Percentiles rank a stretch among this genome's conserved stretches.
Evolutionary conservation across 108 stramenopile species (phyloP).

Genomic region (Nitzschia sp.): DNA sequence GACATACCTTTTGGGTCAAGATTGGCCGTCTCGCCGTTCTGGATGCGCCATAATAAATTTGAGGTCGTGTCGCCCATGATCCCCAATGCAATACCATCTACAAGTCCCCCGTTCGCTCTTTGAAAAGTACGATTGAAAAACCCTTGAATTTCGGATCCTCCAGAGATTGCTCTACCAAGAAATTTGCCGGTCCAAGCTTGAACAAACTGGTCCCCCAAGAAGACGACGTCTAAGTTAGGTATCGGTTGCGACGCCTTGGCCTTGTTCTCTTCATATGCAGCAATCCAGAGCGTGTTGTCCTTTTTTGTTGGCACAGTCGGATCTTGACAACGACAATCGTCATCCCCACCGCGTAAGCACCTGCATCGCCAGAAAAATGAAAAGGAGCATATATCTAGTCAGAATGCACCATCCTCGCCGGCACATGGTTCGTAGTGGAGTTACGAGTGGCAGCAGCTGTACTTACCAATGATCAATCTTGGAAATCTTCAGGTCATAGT

Average conservation of each 20-base stretch:
- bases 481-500: slow-evolving; percentile 58
- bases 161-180: background rate
- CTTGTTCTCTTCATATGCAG: slow-evolving; percentile 53
- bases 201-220: slow-evolving; percentile 70
- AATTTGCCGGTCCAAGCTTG: slow-evolving; percentile 57
- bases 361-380: background rate
- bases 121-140: slow-evolving; percentile 47
- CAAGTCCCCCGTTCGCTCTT: slow-evolving; percentile 38
- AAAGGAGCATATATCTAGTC: too few species aligned
- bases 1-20: slow-evolving; percentile 20
- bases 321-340: slow-evolving; percentile 58
- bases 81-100: slow-evolving; percentile 67
- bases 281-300: slow-evolving; percentile 39
- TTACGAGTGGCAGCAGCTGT: too few species aligned
- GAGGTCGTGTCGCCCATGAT: slow-evolving; percentile 66
- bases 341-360: slow-evolving; percentile 45
- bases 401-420: too few species aligned
- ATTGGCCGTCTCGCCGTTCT: slow-evolving; percentile 62
- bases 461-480: slow-evolving; percentile 72
- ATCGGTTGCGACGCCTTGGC: slow-evolving; percentile 34
- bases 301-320: slow-evolving; percentile 46
- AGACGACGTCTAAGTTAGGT: slow-evolving; percentile 62
- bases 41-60: slow-evolving; percentile 75
- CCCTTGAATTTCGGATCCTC: slow-evolving; percentile 43
- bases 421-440: too few species aligned